Conservation (phyloP, 345 rosid species). For the Angophora floribunda region DNA sequence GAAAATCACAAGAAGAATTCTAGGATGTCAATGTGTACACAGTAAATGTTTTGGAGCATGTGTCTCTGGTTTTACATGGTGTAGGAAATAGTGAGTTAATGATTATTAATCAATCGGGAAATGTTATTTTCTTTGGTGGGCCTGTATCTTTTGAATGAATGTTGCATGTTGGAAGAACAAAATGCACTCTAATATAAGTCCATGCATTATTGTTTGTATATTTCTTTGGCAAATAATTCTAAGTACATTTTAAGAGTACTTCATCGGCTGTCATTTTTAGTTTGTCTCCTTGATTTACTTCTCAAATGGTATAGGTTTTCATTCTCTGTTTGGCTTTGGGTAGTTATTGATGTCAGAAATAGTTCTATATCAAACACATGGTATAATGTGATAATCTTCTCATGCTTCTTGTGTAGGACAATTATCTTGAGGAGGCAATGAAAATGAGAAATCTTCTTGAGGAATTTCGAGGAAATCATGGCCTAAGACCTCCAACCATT, state of each 20-base stretch:
- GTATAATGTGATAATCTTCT: neutral
- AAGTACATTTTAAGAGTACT: neutral
- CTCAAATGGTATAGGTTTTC: neutral
- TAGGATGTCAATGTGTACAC: neutral
- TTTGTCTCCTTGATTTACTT: neutral
- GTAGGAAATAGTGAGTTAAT: neutral
- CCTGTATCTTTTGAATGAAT: neutral
- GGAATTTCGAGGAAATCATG: slow-evolving; percentile 90
- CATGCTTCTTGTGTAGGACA: slow-evolving; percentile 48
- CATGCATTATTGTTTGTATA: neutral
- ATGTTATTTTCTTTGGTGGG: neutral
- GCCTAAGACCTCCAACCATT: slow-evolving; percentile 89
- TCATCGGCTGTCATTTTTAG: neutral
- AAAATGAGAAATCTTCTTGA: slow-evolving; percentile 96
- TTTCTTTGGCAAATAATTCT: neutral
- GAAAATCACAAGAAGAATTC: neutral
- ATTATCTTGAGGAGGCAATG: slow-evolving; percentile 96
- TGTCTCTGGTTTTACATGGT: neutral
- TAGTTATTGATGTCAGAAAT: neutral
- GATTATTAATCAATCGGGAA: neutral
- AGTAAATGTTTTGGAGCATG: neutral
- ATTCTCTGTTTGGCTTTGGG: neutral
- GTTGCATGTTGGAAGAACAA: neutral
- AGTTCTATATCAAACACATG: neutral
- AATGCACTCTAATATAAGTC: neutral